phyloP scores from a whole-genome alignment of 768 basidiomycete species.

The Lactarius pseudohatsudake region DNA sequence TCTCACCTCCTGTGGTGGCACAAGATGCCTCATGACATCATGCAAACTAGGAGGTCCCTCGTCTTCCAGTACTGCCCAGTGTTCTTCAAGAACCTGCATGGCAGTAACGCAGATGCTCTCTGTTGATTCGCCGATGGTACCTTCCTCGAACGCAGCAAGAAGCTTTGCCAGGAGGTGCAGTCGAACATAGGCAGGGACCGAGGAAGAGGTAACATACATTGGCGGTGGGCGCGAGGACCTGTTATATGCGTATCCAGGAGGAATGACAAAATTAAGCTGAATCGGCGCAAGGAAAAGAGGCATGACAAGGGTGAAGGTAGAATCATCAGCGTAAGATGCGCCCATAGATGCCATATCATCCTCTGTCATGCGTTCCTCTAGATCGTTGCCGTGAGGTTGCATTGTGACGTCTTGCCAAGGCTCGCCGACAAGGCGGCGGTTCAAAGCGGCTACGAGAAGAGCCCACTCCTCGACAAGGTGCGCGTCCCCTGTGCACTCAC shows the following conservation, averaged over 20 bases:
- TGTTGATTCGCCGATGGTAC: constrained; percentile 58
- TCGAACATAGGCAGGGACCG: constrained; percentile 76
- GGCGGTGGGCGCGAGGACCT: constrained; percentile 55
- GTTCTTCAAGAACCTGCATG: constrained; percentile 68
- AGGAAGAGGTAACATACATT: constrained; percentile 70
- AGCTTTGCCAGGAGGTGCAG: constrained; percentile 75
- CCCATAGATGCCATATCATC: constrained; percentile 43
- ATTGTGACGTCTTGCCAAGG: constrained; percentile 31
- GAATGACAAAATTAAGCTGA: constrained; percentile 63
- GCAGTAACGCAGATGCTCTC: constrained; percentile 73
- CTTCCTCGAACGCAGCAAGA: constrained; percentile 52
- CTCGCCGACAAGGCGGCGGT: constrained; percentile 54
- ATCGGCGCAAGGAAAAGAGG: constrained; percentile 66
- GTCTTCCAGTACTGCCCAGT: constrained; percentile 64
- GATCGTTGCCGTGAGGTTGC: constrained; percentile 9
- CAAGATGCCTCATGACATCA: constrained; percentile 59
- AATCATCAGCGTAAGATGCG: constrained; percentile 46
- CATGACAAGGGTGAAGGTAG: constrained; percentile 48
- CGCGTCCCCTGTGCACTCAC: constrained; percentile 45
- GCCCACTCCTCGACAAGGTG: constrained; percentile 50
- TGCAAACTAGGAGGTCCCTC: constrained; percentile 76
- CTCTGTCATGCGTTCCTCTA: constrained; percentile 42
- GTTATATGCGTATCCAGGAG: constrained; percentile 45
- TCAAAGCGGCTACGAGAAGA: constrained; percentile 53
- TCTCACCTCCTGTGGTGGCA: constrained; percentile 36